Evolutionary conservation across 768 basidiomycete genomes (phyloP), one percentile per base, ranked within the genome.

Genomic region (Leccinum sublutescens): DNA sequence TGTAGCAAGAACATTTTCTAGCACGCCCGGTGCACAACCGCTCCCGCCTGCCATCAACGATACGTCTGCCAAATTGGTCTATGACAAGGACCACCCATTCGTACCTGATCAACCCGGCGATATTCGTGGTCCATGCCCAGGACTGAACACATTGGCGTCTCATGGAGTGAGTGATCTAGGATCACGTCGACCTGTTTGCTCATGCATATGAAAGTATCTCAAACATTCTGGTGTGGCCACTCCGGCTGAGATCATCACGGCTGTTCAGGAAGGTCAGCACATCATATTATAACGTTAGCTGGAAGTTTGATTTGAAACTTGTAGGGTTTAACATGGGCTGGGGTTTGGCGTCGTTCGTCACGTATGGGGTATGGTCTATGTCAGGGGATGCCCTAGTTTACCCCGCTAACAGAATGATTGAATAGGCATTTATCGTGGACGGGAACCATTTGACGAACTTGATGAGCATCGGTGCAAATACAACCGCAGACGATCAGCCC

Each of bases 371-470:
- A 55, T 48, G 63, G 12, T 21, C 59, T 65, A 54, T 48, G 54
- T 56, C 27, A 3, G 10, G 43, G n/a, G 7, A 6, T 33, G 12
- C 40, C 5, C 17, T 10, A 2, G 14, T 31, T 17, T 47, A 12
- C 17, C 6, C 4, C 27, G 23, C 50, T 62, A 17, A 70, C 33
- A 1, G 2, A 53, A 23, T 11, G 3, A 23, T 23, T 12, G 12
- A 9, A 56, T 38, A 69, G 66, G 57, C 69, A 31, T 69, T 69
- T 21, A 1, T 69, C 25, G 68, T 69, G 5, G 68, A 69, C 15
- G 68, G 68, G 3, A 69, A 70, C n/a, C 68, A 68, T 21, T 50
- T 69, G 58, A 69, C 68, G 15, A 68, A 68, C 27, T 58, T 70
- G 61, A 68, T 68, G 68, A 60, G 56, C 49, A 68, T 68, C n/a